Evolutionary conservation across 495 filamentous ascomycete species (phyloP), one percentile per base, ranked within the genome.

Genomic region (Platismatia glauca): DNA sequence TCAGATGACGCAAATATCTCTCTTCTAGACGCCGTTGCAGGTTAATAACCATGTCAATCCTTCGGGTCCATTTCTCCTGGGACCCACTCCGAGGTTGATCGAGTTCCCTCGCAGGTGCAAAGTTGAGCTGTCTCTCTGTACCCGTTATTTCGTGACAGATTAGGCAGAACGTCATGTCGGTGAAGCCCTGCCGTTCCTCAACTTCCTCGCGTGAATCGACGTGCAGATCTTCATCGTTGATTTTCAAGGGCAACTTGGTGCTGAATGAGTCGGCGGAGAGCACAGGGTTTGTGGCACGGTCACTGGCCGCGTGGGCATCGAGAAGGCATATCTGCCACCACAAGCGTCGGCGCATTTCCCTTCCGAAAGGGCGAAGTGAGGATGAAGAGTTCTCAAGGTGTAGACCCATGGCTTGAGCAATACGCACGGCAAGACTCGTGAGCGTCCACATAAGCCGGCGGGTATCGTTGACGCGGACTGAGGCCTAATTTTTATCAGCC

Each of bases 281-380:
- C 13, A 78, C 81, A 20, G 88, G 80, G 60, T 89, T 86, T 60
- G 82, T 83, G 6, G 86, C 88, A 65, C 89, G 82, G 61, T 91
- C 89, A 68, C 91, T 86, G 4, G 86, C 82, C 4, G 83, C 84
- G 8, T 87, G 79, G 7, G 84, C 75, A 65, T 93, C 90, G 20
- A 93, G 72, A 12, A 89, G 76, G 66, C 85, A 86, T 12, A 93
- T 79, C 44, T 88, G 84, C 82, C 88, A 90, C 84, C 89, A 93
- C 7, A 91, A 71, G 0, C 89, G 79, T 37, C 89, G 78, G 31
- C 89, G 78, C 76, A 90, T 88, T 68, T 93, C 89, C 13, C 69
- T 70, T 29, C 79, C 70, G 53, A 79, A 79, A 24, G 71, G 58
- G 13, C 71, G 66, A 18, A 79, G 65, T 8, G 71, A 70, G 7